Evolutionary conservation across 306 rosid genomes (phyloP).

Genomic region (Abrus pulchellus): DNA sequence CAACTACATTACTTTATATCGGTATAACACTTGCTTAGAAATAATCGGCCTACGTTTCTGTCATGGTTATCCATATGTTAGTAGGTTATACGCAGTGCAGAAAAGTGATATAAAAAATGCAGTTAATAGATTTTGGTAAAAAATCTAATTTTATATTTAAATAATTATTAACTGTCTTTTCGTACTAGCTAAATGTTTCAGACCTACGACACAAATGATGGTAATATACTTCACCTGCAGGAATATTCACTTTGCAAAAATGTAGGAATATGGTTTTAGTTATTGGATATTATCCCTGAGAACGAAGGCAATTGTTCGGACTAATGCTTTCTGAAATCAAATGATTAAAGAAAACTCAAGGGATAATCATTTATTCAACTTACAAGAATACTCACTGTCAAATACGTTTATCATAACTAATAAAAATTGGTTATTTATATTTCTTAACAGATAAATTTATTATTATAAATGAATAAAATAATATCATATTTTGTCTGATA

Average conservation of each 20-base stretch:
- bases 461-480: constrained; percentile 2
- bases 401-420: neutral
- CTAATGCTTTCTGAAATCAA: constrained; percentile 17
- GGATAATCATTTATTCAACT: neutral
- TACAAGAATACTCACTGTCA: neutral
- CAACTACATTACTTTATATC: neutral
- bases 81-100: neutral
- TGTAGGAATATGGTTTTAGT: constrained; percentile 3
- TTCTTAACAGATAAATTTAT: neutral
- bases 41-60: neutral
- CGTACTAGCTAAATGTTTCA: constrained; percentile 14
- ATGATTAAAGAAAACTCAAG: neutral
- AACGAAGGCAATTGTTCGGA: neutral
- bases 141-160: neutral
- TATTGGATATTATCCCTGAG: neutral
- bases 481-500: neutral
- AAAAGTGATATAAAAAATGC: neutral
- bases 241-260: constrained; percentile 23
- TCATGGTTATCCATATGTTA: neutral
- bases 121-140: neutral
- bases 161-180: neutral
- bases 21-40: neutral
- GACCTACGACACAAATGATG: neutral
- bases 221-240: constrained; percentile 27
- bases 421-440: neutral